Evolutionary conservation across 2,329 filamentous ascomycete species (phyloP).

Genomic region (Fusarium nelsonii): DNA sequence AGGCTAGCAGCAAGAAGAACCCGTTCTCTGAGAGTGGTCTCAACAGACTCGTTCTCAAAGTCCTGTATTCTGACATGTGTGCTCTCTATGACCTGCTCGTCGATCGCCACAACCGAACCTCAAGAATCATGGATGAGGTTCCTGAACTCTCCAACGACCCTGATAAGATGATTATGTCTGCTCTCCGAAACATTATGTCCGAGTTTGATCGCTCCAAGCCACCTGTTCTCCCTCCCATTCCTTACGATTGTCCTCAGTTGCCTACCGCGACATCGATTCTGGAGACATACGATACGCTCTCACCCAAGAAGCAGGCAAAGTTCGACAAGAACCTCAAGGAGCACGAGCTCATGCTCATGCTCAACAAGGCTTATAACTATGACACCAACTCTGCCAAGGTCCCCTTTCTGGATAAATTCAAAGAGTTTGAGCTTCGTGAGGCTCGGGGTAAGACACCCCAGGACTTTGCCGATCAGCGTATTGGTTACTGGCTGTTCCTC

Average conservation of each 20-base stretch:
- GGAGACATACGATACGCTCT: conserved; percentile 72
- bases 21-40: conserved; percentile 86
- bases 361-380: conserved; percentile 85
- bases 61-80: conserved; percentile 87
- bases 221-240: conserved; percentile 89
- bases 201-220: conserved; percentile 92
- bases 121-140: conserved; percentile 78
- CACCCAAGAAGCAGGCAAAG: conserved; percentile 80
- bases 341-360: conserved; percentile 79
- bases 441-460: conserved; percentile 71
- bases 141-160: conserved; percentile 67
- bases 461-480: conserved; percentile 78
- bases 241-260: conserved; percentile 86
- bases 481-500: conserved; percentile 85
- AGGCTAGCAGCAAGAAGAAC: conserved; percentile 92
- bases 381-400: conserved; percentile 70
- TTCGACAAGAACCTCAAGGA: conserved; percentile 79
- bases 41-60: conserved; percentile 83
- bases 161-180: conserved; percentile 72
- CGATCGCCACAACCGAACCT: conserved; percentile 82
- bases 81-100: conserved; percentile 89
- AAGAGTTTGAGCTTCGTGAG: conserved; percentile 77
- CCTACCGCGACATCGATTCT: conserved; percentile 76
- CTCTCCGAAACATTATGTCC: conserved; percentile 81
- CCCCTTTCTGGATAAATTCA: conserved; percentile 77